phyloP scores from a whole-genome alignment of 2,329 filamentous ascomycete genomes.

The Colletotrichum scovillei region DNA sequence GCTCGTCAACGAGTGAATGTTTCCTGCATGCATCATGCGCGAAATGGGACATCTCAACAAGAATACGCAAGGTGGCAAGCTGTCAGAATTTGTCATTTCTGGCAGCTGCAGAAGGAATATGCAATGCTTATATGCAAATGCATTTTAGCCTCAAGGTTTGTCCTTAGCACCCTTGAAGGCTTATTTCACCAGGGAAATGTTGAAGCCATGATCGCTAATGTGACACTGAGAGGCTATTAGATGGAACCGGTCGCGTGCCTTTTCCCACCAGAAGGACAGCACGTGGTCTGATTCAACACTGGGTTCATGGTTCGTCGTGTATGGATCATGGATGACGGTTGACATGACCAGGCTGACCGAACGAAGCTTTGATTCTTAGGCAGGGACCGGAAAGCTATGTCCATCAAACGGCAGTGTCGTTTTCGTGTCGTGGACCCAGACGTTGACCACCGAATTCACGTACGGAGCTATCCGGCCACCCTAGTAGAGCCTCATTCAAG shows the following conservation, averaged over 20 bases:
- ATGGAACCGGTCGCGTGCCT: no score
- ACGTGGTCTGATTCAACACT: not conserved
- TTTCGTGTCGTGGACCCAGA: not conserved
- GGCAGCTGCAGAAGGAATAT: constrained; percentile 3
- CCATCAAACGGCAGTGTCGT: not conserved
- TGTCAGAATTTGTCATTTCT: constrained; percentile 20
- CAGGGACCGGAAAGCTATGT: not conserved
- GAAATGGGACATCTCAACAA: not conserved
- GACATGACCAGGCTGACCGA: not conserved
- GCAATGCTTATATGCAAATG: constrained; percentile 8
- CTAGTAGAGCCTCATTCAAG: not conserved
- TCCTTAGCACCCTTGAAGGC: not conserved
- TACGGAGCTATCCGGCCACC: not conserved
- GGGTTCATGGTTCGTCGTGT: not conserved
- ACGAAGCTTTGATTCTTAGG: not conserved
- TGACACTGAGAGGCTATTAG: not conserved
- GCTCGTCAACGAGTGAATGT: not conserved
- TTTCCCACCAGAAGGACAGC: not conserved
- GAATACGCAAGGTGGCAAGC: not conserved
- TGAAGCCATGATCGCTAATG: not conserved
- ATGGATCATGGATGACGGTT: not conserved
- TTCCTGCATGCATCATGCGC: not conserved
- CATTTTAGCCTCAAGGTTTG: constrained; percentile 26
- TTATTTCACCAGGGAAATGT: not conserved
- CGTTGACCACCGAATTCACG: not conserved